phyloP scores from a whole-genome alignment of 2,329 filamentous ascomycete genomes.

The Leptosphaerulina australis region DNA sequence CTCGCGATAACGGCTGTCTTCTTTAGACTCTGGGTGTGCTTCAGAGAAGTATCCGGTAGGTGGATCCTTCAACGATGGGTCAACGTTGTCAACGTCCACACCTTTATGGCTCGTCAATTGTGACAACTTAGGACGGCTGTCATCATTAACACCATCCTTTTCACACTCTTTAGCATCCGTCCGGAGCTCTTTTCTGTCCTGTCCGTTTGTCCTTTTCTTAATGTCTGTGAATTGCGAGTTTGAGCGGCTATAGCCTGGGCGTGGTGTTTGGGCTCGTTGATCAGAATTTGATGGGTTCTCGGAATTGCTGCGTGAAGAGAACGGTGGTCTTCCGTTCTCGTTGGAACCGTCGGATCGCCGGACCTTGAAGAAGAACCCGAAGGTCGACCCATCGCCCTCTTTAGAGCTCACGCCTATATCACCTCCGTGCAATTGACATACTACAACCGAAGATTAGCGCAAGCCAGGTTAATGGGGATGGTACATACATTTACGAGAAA shows the following conservation, averaged over 20 bases:
- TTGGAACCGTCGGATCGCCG: constrained; percentile 31
- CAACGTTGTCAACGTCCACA: constrained; percentile 24
- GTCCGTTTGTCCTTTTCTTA: constrained; percentile 29
- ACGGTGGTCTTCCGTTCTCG: constrained; percentile 34
- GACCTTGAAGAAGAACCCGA: constrained; percentile 48
- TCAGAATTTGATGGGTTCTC: constrained; percentile 24
- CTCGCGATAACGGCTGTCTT: constrained; percentile 32
- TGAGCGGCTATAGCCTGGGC: constrained; percentile 36
- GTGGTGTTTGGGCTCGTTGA: constrained; percentile 20
- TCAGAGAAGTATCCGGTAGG: constrained; percentile 40
- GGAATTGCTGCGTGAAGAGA: constrained; percentile 33
- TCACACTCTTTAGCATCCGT: constrained; percentile 7
- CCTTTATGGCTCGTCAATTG: constrained; percentile 29
- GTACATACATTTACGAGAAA: constrained; percentile 45
- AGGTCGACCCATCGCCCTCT: constrained; percentile 46
- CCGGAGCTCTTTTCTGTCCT: constrained; percentile 6
- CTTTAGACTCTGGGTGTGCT: constrained; percentile 30
- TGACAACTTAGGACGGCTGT: not conserved
- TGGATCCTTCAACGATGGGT: constrained; percentile 38
- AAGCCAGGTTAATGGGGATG: not conserved
- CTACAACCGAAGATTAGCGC: constrained; percentile 14
- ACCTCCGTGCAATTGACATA: constrained; percentile 48
- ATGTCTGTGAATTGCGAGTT: constrained; percentile 38
- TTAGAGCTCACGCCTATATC: constrained; percentile 47
- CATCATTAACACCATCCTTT: not conserved